Base-by-base conservation (phyloP, 139 green algal species). In the Closterium sp. region DNA sequence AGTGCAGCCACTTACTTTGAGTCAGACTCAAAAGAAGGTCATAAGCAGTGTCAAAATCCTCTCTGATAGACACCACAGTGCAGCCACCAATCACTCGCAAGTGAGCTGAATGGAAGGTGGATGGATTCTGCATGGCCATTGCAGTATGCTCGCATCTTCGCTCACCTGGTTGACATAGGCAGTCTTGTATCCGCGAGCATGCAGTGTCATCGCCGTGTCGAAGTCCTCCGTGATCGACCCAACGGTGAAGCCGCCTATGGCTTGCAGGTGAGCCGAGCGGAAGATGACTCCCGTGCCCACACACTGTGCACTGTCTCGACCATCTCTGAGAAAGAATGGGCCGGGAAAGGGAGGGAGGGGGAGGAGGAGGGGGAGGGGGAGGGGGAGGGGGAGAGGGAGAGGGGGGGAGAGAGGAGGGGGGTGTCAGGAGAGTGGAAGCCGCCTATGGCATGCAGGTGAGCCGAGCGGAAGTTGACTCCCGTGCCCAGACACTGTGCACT, bases 151-250 rank as follows among this genome's bases (percentile, higher is more conserved):
- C n/a, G n/a, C n/a, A n/a, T n/a, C n/a, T n/a, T n/a, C 32, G 85
- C 33, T 81, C 66, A 90, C 87, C 90, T 93, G 90, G 34, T 91
- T 90, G 34, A 91, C 88, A 55, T 91, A 91, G 34, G n/a, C 88
- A 2, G 88, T 87, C 33, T 91, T 84, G 55, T 93, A 93, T 23
- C 85, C 85, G 3, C 21, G 4, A 2, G 85, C 88, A 85, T 93
- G 90, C 19, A 93, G 92, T 7, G 31, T 90, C 90, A 93, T 84
- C 2, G 90, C 90, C 12, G 90, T 93, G 25, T 93, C 90, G 33
- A 92, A 92, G 6, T 93, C 90, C 86, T 93, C 90, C 25, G 90
- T 93, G 34, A 93, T 90, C 33, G 86, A 93, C 19, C 86, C 86
- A 34, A 7, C 92, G 4, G 90, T 90, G 32, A 93, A 92, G 21